These are phyloP conservation scores for Aspergillus arachidicola DNA, from an alignment of 2,329 filamentous ascomycete genomes.

Conservation along the genomic window DNA sequence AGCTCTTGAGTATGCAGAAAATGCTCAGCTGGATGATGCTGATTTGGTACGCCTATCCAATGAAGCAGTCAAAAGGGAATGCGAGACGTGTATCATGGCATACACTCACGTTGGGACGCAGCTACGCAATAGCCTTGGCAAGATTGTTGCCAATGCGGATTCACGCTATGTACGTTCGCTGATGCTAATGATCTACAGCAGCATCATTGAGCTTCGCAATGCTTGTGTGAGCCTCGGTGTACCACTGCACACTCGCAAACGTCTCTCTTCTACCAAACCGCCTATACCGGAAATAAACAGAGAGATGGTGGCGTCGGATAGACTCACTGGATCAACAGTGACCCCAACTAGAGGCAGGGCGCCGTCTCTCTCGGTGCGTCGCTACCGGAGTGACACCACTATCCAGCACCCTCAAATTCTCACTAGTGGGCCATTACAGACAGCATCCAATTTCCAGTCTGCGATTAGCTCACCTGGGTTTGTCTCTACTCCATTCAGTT, in stretches of 20 bases:
- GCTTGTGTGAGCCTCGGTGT: slow-evolving; percentile 57
- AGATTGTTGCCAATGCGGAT: slow-evolving; percentile 59
- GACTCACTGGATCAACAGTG: slow-evolving; percentile 32
- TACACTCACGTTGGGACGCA: slow-evolving; percentile 54
- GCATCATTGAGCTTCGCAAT: slow-evolving; percentile 62
- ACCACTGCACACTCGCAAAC: slow-evolving; percentile 37
- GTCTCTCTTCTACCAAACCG: slow-evolving; percentile 28
- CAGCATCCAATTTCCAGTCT: slow-evolving; percentile 31
- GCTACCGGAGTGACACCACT: slow-evolving; percentile 55
- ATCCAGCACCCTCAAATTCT: slow-evolving; percentile 48
- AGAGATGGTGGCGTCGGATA: slow-evolving; percentile 30
- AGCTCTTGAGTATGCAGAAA: slow-evolving; percentile 53
- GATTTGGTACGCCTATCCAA: slow-evolving; percentile 46
- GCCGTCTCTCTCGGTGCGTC: slow-evolving; percentile 44
- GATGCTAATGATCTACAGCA: slow-evolving; percentile 61
- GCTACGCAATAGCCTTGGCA: slow-evolving; percentile 50
- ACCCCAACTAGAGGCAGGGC: slow-evolving; percentile 52
- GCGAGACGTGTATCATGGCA: slow-evolving; percentile 52
- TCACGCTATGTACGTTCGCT: slow-evolving; percentile 60
- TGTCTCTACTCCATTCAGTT: slow-evolving; percentile 35
- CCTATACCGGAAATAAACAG: slow-evolving; percentile 34
- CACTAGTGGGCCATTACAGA: slow-evolving; percentile 33
- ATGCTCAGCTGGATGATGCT: slow-evolving; percentile 53
- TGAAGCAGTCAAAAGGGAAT: slow-evolving; percentile 49
- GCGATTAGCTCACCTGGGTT: slow-evolving; percentile 35